Percentiles rank a stretch among this genome's conserved stretches.
Evolutionary conservation across 139 green algal species (phyloP).

Genomic region (Chlamydomonas sp.): DNA sequence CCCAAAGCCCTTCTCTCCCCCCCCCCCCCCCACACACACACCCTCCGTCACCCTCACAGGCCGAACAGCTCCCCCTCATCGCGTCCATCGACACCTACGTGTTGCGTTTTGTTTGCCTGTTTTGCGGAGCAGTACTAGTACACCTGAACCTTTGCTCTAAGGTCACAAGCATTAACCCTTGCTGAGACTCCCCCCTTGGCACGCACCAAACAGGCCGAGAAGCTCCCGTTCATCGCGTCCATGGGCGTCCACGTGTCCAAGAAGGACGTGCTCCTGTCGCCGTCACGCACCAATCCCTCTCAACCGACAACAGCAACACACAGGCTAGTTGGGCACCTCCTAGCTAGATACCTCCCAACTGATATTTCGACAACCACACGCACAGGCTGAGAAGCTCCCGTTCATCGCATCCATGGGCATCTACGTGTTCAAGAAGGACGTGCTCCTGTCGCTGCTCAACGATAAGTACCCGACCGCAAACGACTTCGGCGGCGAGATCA

Average conservation of each 20-base stretch:
- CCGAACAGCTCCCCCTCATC: conserved; percentile 82
- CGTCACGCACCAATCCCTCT: too few species aligned
- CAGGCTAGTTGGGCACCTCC: too few species aligned
- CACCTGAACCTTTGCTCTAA: too few species aligned
- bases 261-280: conserved; percentile 61
- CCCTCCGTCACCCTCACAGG: background rate
- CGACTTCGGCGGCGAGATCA: conserved; percentile 98
- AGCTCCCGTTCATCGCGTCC: conserved; percentile 91
- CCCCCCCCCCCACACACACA: too few species aligned
- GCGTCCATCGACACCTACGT: conserved; percentile 99
- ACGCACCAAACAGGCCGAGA: conserved; percentile 58
- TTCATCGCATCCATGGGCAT: conserved; percentile 99
- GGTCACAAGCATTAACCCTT: too few species aligned
- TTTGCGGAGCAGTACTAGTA: too few species aligned
- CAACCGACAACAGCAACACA: too few species aligned
- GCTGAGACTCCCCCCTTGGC: too few species aligned
- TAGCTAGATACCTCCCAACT: too few species aligned
- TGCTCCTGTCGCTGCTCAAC: conserved; percentile 57
- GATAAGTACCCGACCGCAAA: conserved; percentile 62
- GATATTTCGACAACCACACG: too few species aligned
- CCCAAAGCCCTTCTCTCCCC: too few species aligned
- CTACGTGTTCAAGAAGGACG: conserved; percentile 98
- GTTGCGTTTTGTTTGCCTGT: too few species aligned
- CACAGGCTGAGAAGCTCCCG: conserved; percentile 69
- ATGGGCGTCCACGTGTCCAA: conserved; percentile 99